Conservation (phyloP, 495 filamentous ascomycete species). For the Cercophora scortea region DNA sequence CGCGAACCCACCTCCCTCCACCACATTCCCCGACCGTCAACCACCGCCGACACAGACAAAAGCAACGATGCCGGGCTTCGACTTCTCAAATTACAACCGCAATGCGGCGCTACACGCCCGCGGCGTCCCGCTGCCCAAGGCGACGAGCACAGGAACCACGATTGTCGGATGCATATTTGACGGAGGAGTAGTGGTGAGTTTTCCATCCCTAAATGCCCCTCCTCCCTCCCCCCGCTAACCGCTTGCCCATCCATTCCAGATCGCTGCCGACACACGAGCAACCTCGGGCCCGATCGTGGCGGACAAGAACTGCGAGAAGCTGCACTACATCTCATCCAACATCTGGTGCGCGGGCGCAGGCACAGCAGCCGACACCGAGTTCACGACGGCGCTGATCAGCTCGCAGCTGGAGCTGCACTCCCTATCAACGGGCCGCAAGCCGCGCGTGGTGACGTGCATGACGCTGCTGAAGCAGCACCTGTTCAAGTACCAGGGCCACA, state of each 20-base stretch:
- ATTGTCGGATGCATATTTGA: conserved; percentile 98
- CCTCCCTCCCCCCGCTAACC: background rate
- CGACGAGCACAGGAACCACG: conserved; percentile 97
- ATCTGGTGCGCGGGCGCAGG: conserved; percentile 99
- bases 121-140: conserved; percentile 91
- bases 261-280: conserved; percentile 95
- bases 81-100: conserved; percentile 98
- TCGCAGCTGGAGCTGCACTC: conserved; percentile 97
- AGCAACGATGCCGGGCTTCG: conserved; percentile 87
- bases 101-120: conserved; percentile 90
- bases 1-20: background rate
- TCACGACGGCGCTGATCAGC: conserved; percentile 96
- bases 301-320: conserved; percentile 99
- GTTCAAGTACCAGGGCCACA: conserved; percentile 96
- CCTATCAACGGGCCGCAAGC: conserved; percentile 89
- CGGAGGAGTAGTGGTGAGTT: conserved; percentile 83
- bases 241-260: conserved; percentile 49
- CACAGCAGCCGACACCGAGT: conserved; percentile 97
- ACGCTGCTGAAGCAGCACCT: conserved; percentile 99
- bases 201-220: conserved; percentile 1
- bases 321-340: conserved; percentile 96
- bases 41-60: background rate
- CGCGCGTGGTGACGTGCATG: conserved; percentile 98
- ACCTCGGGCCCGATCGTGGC: conserved; percentile 97
- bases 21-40: background rate